Evolutionary conservation across 2,329 filamentous ascomycete species (phyloP).

Genomic region (Botrytis squamosa): DNA sequence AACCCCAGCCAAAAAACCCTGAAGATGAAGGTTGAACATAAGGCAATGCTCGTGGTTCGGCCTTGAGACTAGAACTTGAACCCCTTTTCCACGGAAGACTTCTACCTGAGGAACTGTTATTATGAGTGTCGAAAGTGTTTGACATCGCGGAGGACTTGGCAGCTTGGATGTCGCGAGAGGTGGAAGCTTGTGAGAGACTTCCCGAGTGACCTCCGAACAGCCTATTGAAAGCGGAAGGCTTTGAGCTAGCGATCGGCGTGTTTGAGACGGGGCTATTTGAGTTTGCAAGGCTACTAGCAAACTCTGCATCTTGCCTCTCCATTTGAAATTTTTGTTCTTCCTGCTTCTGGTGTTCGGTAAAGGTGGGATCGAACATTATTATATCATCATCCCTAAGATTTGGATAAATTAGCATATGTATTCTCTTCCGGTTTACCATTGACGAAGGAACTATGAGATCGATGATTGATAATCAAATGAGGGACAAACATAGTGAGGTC

Average conservation of each 20-base stretch:
- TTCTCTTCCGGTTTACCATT: not conserved
- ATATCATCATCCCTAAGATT: slow-evolving; percentile 32
- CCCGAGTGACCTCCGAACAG: slow-evolving; percentile 31
- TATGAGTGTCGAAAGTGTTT: not conserved
- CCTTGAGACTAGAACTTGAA: not conserved
- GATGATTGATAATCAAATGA: slow-evolving; percentile 20
- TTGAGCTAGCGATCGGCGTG: slow-evolving; percentile 16
- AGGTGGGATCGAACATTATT: slow-evolving; percentile 22
- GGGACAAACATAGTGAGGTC: slow-evolving; percentile 32
- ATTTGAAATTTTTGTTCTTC: slow-evolving; percentile 43
- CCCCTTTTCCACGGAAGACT: slow-evolving; percentile 6
- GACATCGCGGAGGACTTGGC: not conserved
- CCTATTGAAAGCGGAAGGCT: slow-evolving; percentile 34
- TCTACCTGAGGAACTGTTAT: not conserved
- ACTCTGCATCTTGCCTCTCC: slow-evolving; percentile 40
- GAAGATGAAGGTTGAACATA: not conserved
- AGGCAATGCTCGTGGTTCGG: not conserved
- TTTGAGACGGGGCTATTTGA: slow-evolving; percentile 3
- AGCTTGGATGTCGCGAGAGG: slow-evolving; percentile 10
- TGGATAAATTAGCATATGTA: slow-evolving; percentile 17
- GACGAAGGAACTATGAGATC: not conserved
- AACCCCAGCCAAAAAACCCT: not conserved
- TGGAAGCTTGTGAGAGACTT: slow-evolving; percentile 23
- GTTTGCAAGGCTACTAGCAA: slow-evolving; percentile 35
- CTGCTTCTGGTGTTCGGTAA: slow-evolving; percentile 34